Percentiles rank a stretch among this genome's conserved stretches.
These are phyloP conservation scores for Bisporella sp. DNA, from an alignment of 2,329 filamentous ascomycete species.

Conservation along the genomic window DNA sequence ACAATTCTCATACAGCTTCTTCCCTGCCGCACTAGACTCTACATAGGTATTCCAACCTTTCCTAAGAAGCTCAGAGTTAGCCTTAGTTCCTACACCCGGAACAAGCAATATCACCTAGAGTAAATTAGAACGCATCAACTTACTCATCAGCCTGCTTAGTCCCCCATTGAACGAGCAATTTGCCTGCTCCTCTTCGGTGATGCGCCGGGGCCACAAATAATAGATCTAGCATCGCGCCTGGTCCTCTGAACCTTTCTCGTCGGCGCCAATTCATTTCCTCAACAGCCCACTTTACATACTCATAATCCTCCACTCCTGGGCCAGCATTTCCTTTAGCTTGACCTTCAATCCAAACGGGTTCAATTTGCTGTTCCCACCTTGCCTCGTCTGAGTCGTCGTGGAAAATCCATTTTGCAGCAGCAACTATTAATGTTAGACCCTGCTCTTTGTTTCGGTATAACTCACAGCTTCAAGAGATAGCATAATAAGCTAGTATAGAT, in stretches of 20 bases:
- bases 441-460: too few relatives aligned
- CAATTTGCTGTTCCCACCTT: constrained; percentile 4
- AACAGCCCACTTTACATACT: neutral
- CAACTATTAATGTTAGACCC: neutral
- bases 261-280: neutral
- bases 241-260: neutral
- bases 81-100: neutral
- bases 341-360: neutral
- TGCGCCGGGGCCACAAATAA: neutral
- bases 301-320: neutral
- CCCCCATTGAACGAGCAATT: constrained; percentile 7
- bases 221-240: neutral
- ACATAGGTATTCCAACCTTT: constrained; percentile 19
- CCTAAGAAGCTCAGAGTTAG: constrained; percentile 6
- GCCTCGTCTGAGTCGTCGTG: constrained; percentile 1
- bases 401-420: constrained; percentile 9
- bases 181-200: constrained; percentile 7
- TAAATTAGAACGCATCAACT: neutral
- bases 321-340: neutral
- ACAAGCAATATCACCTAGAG: neutral
- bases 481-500: too few relatives aligned
- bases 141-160: constrained; percentile 4
- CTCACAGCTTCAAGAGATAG: too few relatives aligned
- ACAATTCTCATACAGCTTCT: constrained; percentile 17
- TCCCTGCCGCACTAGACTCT: constrained; percentile 15